These are phyloP conservation scores for Coemansia sp. DNA, from an alignment of 192 early-diverging fungal species.

Conservation along the genomic window DNA sequence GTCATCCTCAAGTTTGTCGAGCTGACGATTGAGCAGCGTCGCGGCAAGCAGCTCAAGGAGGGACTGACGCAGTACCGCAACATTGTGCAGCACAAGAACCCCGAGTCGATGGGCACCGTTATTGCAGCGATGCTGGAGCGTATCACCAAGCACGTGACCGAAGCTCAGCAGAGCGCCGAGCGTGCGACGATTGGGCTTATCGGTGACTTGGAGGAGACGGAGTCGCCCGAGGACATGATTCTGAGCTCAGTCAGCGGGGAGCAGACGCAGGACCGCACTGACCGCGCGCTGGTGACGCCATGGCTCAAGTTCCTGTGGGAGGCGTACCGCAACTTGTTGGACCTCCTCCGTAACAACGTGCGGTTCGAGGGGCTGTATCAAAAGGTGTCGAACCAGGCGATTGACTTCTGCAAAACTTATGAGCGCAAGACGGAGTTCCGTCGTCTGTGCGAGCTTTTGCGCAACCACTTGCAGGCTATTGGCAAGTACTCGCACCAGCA, in stretches of 20 bases:
- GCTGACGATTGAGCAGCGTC: conserved; percentile 83
- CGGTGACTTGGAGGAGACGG: conserved; percentile 95
- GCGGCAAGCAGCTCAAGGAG: conserved; percentile 94
- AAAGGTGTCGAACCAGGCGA: conserved; percentile 86
- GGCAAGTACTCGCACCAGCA: conserved; percentile 90
- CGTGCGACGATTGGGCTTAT: conserved; percentile 81
- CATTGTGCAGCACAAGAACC: conserved; percentile 94
- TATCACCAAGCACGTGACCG: conserved; percentile 84
- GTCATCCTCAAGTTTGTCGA: conserved; percentile 94
- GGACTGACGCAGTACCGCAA: conserved; percentile 98
- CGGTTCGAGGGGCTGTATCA: conserved; percentile 96
- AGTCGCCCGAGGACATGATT: conserved; percentile 97
- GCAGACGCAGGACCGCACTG: conserved; percentile 93
- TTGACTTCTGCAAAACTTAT: conserved; percentile 95
- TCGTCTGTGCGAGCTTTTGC: conserved; percentile 95
- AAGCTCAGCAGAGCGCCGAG: conserved; percentile 92
- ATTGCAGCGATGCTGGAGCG: conserved; percentile 87
- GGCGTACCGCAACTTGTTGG: conserved; percentile 96
- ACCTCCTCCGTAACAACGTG: conserved; percentile 96
- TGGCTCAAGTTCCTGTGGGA: conserved; percentile 99
- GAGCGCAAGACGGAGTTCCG: conserved; percentile 98
- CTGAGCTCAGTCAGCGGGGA: conserved; percentile 94
- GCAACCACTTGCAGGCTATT: conserved; percentile 89
- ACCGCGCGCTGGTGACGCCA: conserved; percentile 97
- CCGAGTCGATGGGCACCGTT: conserved; percentile 86